Conservation (phyloP, 805 yeast species). For the Torulaspora franciscae region DNA sequence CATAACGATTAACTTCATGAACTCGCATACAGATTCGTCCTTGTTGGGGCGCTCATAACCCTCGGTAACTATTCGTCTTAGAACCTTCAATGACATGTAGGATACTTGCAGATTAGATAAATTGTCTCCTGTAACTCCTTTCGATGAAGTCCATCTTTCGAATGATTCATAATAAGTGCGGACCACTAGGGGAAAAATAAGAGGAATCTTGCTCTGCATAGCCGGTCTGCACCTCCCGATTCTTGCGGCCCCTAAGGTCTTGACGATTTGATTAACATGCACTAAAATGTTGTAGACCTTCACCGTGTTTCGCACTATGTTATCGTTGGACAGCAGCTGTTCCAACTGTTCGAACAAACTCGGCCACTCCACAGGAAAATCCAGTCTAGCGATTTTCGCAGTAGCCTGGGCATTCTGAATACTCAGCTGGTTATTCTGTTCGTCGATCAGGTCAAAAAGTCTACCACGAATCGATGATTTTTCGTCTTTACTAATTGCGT, state of each 20-base stretch:
- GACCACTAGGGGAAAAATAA: slow-evolving; percentile 54
- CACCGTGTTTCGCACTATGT: slow-evolving; percentile 43
- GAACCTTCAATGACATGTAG: slow-evolving; percentile 67
- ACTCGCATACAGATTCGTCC: slow-evolving; percentile 49
- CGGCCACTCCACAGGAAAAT: slow-evolving; percentile 88
- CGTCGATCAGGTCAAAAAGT: slow-evolving; percentile 56
- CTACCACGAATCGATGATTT: slow-evolving; percentile 56
- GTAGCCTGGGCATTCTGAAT: slow-evolving; percentile 83
- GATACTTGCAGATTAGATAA: slow-evolving; percentile 65
- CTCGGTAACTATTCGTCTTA: slow-evolving; percentile 68
- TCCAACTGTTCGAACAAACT: slow-evolving; percentile 62
- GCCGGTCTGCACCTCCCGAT: slow-evolving; percentile 80
- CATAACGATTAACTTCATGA: slow-evolving; percentile 49
- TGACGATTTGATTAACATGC: slow-evolving; percentile 72
- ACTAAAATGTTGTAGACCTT: slow-evolving; percentile 58
- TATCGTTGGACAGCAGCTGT: slow-evolving; percentile 41
- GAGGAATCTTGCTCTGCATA: slow-evolving; percentile 65
- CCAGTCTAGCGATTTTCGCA: slow-evolving; percentile 72
- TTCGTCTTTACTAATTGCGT: slow-evolving; percentile 59
- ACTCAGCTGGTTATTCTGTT: slow-evolving; percentile 66
- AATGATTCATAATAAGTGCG: slow-evolving; percentile 56
- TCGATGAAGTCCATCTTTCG: slow-evolving; percentile 53
- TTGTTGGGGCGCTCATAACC: slow-evolving; percentile 71
- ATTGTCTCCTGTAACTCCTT: slow-evolving; percentile 35
- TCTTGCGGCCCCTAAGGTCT: slow-evolving; percentile 65